A percentile compares a stretch with the other conserved stretches of the same genome.
These are phyloP conservation scores for Mycena belliarum DNA, from an alignment of 768 basidiomycete species.

Conservation along the genomic window DNA sequence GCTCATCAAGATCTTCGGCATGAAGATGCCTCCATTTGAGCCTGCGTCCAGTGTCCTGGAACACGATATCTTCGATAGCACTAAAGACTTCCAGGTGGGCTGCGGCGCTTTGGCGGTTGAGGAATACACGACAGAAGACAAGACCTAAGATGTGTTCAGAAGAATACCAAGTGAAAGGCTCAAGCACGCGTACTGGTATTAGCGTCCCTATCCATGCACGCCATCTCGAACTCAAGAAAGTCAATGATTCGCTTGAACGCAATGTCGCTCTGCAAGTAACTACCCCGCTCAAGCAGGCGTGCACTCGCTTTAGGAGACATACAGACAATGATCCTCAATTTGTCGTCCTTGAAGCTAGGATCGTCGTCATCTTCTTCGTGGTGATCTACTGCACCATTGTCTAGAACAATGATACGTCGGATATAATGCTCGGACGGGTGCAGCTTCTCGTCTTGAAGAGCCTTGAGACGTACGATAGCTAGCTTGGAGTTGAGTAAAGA, in stretches of 20 bases:
- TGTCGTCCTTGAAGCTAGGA: too few species aligned
- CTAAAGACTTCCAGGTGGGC: constrained; percentile 22
- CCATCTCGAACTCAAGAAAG: constrained; percentile 30
- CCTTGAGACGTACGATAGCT: too few species aligned
- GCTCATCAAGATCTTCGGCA: constrained; percentile 2
- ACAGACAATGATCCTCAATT: constrained; percentile 26
- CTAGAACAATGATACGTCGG: too few species aligned
- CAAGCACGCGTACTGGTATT: constrained; percentile 22
- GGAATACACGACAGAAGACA: background rate
- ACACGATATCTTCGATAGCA: constrained; percentile 24
- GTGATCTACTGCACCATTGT: too few species aligned
- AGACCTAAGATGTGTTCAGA: constrained; percentile 7
- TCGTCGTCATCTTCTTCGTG: too few species aligned
- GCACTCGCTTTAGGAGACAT: constrained; percentile 25
- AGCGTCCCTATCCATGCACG: constrained; percentile 15
- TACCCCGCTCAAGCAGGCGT: background rate
- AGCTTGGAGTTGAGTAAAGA: too few species aligned
- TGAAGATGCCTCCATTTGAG: constrained; percentile 27
- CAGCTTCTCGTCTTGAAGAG: too few species aligned
- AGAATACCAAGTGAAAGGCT: background rate
- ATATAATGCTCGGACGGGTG: too few species aligned
- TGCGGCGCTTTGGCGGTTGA: background rate
- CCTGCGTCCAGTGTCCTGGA: constrained; percentile 20
- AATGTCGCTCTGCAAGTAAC: constrained; percentile 25
- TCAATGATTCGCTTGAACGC: constrained; percentile 21